phyloP scores from a whole-genome alignment of 768 basidiomycete species.

The Mycena amicta region DNA sequence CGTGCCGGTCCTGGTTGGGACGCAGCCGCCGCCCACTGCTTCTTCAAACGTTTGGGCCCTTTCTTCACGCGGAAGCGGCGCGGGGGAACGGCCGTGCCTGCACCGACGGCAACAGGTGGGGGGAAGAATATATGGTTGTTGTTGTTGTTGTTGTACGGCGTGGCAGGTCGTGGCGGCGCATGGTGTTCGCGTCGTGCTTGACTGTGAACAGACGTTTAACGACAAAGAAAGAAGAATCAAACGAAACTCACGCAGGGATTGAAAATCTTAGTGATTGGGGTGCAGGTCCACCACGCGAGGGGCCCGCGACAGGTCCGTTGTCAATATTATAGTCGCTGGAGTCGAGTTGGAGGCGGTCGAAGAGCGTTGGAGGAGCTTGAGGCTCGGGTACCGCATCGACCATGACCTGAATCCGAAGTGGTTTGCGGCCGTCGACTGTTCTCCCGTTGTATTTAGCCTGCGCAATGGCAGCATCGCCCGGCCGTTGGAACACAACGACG shows the following conservation, averaged over 20 bases:
- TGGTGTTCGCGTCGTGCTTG: constrained; percentile 16
- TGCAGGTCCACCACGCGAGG: neutral
- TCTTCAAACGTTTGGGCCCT: constrained; percentile 74
- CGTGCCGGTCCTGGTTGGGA: neutral
- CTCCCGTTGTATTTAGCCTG: constrained; percentile 74
- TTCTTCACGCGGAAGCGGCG: constrained; percentile 60
- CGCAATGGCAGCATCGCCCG: constrained; percentile 64
- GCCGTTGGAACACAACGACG: constrained; percentile 64
- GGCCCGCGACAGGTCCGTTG: neutral
- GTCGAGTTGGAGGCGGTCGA: constrained; percentile 13
- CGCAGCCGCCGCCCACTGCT: constrained; percentile 30
- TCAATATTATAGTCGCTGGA: constrained; percentile 5
- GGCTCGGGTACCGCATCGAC: constrained; percentile 38
- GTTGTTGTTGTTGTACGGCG: constrained; percentile 23
- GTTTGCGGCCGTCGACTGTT: constrained; percentile 66
- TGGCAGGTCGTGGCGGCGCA: constrained; percentile 26
- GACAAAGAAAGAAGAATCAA: neutral
- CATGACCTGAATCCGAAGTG: constrained; percentile 68
- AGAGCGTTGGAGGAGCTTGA: constrained; percentile 25
- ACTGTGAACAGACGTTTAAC: constrained; percentile 4
- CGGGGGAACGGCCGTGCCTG: constrained; percentile 26
- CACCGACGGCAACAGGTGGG: constrained; percentile 21
- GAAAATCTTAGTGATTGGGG: constrained; percentile 15
- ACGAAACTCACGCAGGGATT: constrained; percentile 22
- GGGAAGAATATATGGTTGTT: constrained; percentile 4